Evolutionary conservation across 352 stramenopile genomes (phyloP).

Genomic region (Phytophthora capsici): DNA sequence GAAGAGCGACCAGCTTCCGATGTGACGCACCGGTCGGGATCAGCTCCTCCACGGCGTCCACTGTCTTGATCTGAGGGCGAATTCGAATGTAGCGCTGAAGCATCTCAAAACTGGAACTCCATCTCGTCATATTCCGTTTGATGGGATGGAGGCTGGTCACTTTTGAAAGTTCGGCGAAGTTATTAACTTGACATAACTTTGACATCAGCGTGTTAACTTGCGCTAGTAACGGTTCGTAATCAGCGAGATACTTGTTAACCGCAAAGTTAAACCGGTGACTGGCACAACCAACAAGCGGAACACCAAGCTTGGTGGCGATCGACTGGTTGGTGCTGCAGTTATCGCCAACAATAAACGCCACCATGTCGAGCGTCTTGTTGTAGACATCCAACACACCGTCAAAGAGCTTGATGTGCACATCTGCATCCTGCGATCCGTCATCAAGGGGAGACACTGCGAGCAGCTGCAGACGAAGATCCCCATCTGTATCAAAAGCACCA

Average conservation of each 20-base stretch:
- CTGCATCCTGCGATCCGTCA: not conserved
- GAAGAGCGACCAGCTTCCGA: slow-evolving; percentile 24
- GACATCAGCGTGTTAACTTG: not conserved
- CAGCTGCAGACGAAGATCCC: not conserved
- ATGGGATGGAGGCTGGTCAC: not conserved
- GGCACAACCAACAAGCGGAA: not conserved
- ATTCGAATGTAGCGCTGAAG: not conserved
- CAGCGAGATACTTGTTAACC: not conserved
- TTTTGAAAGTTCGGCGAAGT: not conserved
- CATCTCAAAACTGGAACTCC: slow-evolving; percentile 11
- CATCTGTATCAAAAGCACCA: not conserved
- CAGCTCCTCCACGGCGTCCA: slow-evolving; percentile 4
- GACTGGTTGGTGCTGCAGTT: slow-evolving; percentile 11
- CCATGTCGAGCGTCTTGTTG: slow-evolving; percentile 12
- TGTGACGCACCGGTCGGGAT: slow-evolving; percentile 10
- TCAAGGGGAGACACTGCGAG: slow-evolving; percentile 8
- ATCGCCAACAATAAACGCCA: slow-evolving; percentile 6
- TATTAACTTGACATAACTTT: slow-evolving; percentile 2
- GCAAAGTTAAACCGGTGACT: no score
- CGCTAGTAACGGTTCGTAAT: not conserved
- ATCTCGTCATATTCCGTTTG: slow-evolving; percentile 3
- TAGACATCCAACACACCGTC: slow-evolving; percentile 13
- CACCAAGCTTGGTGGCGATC: not conserved
- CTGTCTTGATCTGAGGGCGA: not conserved
- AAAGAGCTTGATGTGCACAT: slow-evolving; percentile 15